Evolutionary conservation across 164 flowering plant species (phyloP).

Genomic region (Malania oleifera): DNA sequence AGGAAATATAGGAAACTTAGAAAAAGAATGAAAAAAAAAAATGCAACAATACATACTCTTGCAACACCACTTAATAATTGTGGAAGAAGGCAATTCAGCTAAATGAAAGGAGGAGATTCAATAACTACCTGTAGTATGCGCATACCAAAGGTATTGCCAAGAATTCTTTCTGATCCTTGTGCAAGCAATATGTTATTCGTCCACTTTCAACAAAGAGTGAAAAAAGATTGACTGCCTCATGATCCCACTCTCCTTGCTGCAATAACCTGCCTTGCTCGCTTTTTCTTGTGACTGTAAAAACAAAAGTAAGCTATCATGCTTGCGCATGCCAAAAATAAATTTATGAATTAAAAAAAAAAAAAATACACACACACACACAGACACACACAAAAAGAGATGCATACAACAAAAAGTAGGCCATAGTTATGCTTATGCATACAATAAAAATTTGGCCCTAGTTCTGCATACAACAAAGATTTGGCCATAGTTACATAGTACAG

Average conservation of each 20-base stretch:
- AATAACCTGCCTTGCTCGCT: slow-evolving; percentile 67
- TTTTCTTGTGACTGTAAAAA: slow-evolving; percentile 73
- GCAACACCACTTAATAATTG: neutral
- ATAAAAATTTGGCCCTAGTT: too few species aligned
- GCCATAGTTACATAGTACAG: too few species aligned
- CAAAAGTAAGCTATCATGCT: neutral
- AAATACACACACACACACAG: too few species aligned
- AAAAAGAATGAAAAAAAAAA: neutral
- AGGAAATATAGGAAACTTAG: neutral
- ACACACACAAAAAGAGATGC: neutral
- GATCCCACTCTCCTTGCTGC: slow-evolving; percentile 76
- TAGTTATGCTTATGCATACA: too few species aligned
- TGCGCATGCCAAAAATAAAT: neutral
- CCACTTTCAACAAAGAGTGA: slow-evolving; percentile 74
- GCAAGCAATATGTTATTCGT: slow-evolving; percentile 70
- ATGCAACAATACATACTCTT: neutral
- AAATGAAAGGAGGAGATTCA: neutral
- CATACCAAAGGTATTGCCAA: slow-evolving; percentile 95
- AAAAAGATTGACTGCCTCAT: slow-evolving; percentile 75
- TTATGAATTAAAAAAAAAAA: neutral
- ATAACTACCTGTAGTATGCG: slow-evolving; percentile 80
- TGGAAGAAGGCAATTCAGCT: neutral
- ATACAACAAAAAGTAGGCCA: neutral
- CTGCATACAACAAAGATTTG: too few species aligned
- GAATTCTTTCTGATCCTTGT: slow-evolving; percentile 89